These are phyloP conservation scores for Polytolypa hystricis DNA, from an alignment of 2,329 filamentous ascomycete species.

Conservation along the genomic window DNA sequence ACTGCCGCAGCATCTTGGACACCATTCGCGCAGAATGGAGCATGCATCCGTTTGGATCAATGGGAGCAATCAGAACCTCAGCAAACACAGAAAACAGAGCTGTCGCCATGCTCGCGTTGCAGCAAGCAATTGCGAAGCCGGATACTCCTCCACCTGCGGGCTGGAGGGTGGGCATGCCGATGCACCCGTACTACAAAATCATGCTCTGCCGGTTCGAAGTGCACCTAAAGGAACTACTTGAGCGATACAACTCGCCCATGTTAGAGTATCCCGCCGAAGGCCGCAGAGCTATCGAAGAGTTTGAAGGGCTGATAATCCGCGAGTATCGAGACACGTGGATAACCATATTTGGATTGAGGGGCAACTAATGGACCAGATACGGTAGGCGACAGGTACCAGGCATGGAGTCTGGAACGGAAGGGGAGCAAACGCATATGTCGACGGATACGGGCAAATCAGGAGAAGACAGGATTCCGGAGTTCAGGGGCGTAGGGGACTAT, in stretches of 20 bases:
- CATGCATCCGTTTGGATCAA: slow-evolving; percentile 8
- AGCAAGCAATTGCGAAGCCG: slow-evolving; percentile 6
- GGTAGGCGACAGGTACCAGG: too few species aligned
- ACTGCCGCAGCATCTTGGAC: slow-evolving; percentile 12
- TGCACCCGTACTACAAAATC: slow-evolving; percentile 12
- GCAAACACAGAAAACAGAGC: slow-evolving; percentile 7
- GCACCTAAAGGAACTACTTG: slow-evolving; percentile 6
- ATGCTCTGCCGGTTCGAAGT: slow-evolving; percentile 12
- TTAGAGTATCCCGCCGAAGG: slow-evolving; percentile 3
- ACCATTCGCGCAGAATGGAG: slow-evolving; percentile 13
- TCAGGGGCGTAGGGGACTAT: too few species aligned
- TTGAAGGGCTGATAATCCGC: slow-evolving; percentile 9
- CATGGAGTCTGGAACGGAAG: too few species aligned
- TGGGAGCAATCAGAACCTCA: slow-evolving; percentile 9
- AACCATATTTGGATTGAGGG: slow-evolving; percentile 9
- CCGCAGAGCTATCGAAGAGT: slow-evolving; percentile 5
- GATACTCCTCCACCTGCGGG: slow-evolving; percentile 9
- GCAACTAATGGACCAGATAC: too few species aligned
- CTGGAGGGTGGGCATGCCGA: slow-evolving; percentile 8
- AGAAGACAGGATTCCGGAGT: too few species aligned
- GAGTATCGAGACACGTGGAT: slow-evolving; percentile 13
- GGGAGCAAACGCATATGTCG: too few species aligned
- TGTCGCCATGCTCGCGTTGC: slow-evolving; percentile 8
- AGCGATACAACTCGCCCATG: slow-evolving; percentile 1
- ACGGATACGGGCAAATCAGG: too few species aligned